Conservation (phyloP, 331 rosid genomes). For the Cucumis variabilis region DNA sequence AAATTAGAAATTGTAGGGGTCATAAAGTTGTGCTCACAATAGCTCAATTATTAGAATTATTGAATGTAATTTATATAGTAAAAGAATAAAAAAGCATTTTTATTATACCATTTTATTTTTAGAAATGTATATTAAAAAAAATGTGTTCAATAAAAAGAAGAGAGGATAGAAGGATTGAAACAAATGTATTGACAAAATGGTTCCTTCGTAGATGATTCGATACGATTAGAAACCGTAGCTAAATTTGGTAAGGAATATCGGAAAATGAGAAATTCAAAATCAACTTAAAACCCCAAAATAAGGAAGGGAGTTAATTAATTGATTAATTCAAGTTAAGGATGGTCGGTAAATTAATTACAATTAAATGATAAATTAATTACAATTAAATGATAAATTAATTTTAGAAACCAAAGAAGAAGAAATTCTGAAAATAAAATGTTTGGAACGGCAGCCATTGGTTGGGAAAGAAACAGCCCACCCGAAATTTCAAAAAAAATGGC, state of each 20-base stretch:
- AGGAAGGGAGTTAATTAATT: neutral
- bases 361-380: neutral
- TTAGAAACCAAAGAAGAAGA: neutral
- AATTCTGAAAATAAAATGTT: neutral
- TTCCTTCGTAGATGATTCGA: no score
- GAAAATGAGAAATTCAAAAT: neutral
- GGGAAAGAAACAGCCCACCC: conserved; percentile 38
- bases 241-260: neutral
- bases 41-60: no score
- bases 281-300: neutral
- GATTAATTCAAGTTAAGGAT: neutral
- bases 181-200: no score
- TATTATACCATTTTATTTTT: no score
- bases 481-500: conserved; percentile 15
- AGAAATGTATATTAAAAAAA: no score
- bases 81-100: no score
- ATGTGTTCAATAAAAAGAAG: no score
- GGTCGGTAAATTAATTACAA: conserved; percentile 7
- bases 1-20: no score
- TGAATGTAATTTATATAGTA: no score
- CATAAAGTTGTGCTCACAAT: no score
- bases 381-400: neutral
- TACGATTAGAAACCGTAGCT: neutral
- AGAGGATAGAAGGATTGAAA: no score
- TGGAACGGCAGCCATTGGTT: conserved; percentile 13